Percentiles rank a stretch among this genome's conserved stretches.
These are phyloP conservation scores for Alnus glutinosa DNA, from an alignment of 306 rosid species.

Conservation along the genomic window DNA sequence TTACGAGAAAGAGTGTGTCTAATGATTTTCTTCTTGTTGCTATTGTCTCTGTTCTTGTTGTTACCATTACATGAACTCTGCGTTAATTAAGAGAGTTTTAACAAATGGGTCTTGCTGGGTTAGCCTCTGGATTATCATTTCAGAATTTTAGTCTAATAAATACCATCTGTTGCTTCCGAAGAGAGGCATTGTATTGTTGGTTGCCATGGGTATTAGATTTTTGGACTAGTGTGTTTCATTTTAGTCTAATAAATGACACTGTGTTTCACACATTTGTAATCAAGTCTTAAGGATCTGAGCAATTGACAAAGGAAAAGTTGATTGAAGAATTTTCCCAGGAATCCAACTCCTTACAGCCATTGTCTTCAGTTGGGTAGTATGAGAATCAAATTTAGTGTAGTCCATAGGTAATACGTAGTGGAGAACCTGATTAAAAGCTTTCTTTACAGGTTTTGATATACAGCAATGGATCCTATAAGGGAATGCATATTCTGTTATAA, in stretches of 20 bases:
- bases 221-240: too few relatives aligned
- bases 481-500: slow-evolving; percentile 44
- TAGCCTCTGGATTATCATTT: too few relatives aligned
- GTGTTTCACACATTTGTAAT: slow-evolving; percentile 77
- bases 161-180: too few relatives aligned
- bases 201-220: too few relatives aligned
- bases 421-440: slow-evolving; percentile 42
- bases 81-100: too few relatives aligned
- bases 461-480: slow-evolving; percentile 43
- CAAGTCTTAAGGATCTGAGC: slow-evolving; percentile 68
- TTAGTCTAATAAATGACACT: slow-evolving; percentile 36
- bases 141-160: too few relatives aligned
- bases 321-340: slow-evolving; percentile 68
- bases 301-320: slow-evolving; percentile 77
- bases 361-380: slow-evolving; percentile 48
- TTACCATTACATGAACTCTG: too few relatives aligned
- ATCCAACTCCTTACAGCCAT: slow-evolving; percentile 51
- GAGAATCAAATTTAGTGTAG: slow-evolving; percentile 44
- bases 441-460: slow-evolving; percentile 65
- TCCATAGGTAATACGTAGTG: slow-evolving; percentile 49
- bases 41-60: too few relatives aligned
- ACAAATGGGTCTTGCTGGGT: too few relatives aligned
- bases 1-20: too few relatives aligned
- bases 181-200: too few relatives aligned
- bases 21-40: too few relatives aligned